Percentiles rank a stretch among this genome's conserved stretches.
Evolutionary conservation across 345 rosid genomes (phyloP).

Genomic region (Citrus hindsii): DNA sequence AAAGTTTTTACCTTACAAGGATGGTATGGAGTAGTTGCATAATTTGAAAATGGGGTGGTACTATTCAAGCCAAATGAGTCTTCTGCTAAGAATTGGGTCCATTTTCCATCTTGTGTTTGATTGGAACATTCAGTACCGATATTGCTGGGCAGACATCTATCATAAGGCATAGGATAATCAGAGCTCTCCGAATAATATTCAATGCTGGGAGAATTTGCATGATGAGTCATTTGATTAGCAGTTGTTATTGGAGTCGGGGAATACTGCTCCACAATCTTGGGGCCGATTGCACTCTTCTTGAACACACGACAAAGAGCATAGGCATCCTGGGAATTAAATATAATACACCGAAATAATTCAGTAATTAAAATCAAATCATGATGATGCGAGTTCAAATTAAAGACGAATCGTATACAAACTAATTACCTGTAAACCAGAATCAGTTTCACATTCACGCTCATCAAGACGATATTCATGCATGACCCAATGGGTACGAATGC

Average conservation of each 20-base stretch:
- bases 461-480: constrained; percentile 98
- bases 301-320: constrained; percentile 94
- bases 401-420: background rate
- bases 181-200: constrained; percentile 36
- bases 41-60: constrained; percentile 37
- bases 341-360: background rate
- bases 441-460: constrained; percentile 73
- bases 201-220: constrained; percentile 48
- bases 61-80: constrained; percentile 39
- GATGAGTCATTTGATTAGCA: constrained; percentile 14
- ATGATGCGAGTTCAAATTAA: background rate
- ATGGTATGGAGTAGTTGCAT: constrained; percentile 45
- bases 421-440: constrained; percentile 67
- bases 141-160: constrained; percentile 28
- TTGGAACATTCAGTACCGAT: constrained; percentile 26
- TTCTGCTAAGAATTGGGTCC: constrained; percentile 51
- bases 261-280: constrained; percentile 58
- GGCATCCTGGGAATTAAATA: constrained; percentile 51
- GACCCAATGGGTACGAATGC: constrained; percentile 85
- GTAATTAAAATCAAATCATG: background rate
- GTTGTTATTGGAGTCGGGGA: constrained; percentile 18
- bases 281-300: constrained; percentile 57
- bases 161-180: constrained; percentile 38
- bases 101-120: constrained; percentile 37
- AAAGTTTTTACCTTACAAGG: constrained; percentile 55